Evolutionary conservation across 345 rosid genomes (phyloP).

Genomic region (Brassica carinata): DNA sequence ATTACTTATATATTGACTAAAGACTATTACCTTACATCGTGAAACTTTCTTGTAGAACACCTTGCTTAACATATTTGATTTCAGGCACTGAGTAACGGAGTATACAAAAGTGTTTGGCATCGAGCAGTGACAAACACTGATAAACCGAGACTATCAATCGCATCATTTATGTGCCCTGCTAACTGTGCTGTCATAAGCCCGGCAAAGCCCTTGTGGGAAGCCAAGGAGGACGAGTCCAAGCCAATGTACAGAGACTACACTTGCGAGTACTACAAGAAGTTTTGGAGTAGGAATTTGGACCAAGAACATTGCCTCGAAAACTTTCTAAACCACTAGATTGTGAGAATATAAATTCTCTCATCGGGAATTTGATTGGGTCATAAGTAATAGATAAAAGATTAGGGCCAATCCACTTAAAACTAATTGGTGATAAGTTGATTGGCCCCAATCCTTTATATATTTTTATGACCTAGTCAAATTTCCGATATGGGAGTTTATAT

Average conservation of each 20-base stretch:
- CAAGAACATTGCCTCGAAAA: slow-evolving; percentile 81
- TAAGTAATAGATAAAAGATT: too few species aligned
- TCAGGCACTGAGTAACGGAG: slow-evolving; percentile 86
- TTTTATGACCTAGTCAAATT: too few species aligned
- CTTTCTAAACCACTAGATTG: slow-evolving; percentile 49
- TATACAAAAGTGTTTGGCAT: slow-evolving; percentile 90
- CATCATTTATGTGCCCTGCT: slow-evolving; percentile 75
- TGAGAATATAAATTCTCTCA: too few species aligned
- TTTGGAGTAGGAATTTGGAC: slow-evolving; percentile 89
- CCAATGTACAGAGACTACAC: slow-evolving; percentile 76
- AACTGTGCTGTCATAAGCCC: slow-evolving; percentile 69
- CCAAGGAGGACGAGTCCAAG: slow-evolving; percentile 37
- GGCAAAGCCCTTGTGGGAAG: slow-evolving; percentile 43
- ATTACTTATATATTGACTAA: too few species aligned
- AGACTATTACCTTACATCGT: too few species aligned
- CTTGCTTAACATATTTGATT: not conserved
- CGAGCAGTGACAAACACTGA: slow-evolving; percentile 67
- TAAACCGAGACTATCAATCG: slow-evolving; percentile 65
- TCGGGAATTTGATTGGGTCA: too few species aligned
- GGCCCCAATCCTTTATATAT: too few species aligned
- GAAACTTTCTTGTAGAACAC: too few species aligned
- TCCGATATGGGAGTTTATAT: too few species aligned
- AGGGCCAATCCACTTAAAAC: too few species aligned
- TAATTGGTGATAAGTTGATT: too few species aligned
- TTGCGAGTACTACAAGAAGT: slow-evolving; percentile 77